Evolutionary conservation across 1,284 basidiomycete genomes (phyloP), one percentile per base, ranked within the genome.

Genomic region (Volvariella surrecta): DNA sequence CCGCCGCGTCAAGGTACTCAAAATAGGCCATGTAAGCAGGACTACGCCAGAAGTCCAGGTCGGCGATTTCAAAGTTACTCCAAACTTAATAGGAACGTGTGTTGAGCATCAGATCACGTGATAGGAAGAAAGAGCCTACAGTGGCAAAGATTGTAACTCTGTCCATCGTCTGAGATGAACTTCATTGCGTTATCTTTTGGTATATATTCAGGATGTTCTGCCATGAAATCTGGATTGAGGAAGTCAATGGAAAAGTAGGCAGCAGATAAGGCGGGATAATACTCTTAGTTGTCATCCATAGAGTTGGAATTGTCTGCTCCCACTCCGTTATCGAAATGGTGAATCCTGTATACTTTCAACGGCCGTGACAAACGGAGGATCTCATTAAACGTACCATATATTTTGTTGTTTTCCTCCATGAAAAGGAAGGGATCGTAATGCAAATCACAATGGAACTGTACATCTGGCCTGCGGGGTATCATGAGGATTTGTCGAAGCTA

Each of bases 261-360:
- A 17, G n/a, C 10, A 30, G 4, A 19, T n/a, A 30, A 9, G 18
- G 37, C n/a, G 18, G 13, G 32, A 13, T n/a, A 3, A 40, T 51
- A 63, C 78, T 67, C 56, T 73, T 73, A 16, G 81, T 79, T 16
- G 73, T 66, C 3, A 71, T 61, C 87, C 86, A 91, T 1, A 91
- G 67, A 0, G 82, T 82, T 4, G 77, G 73, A 37, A 90, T 83
- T 0, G 88, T 91, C 43, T 74, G 73, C 39, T 71, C 64, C 57
- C 77, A 87, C 58, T 91, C 89, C 59, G 80, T 83, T 58, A 90
- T 67, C 1, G 84, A 75, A 38, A 91, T 75, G 0, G 83, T 87
- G 59, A 87, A 90, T 16, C 55, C 58, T 63, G 8, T 4, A 39
- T 19, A 41, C 22, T 10, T 37, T 21, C 7, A 38, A 4, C 11